These are phyloP conservation scores for Grifola frondosa DNA, from an alignment of 1,284 basidiomycete species.

Conservation along the genomic window DNA sequence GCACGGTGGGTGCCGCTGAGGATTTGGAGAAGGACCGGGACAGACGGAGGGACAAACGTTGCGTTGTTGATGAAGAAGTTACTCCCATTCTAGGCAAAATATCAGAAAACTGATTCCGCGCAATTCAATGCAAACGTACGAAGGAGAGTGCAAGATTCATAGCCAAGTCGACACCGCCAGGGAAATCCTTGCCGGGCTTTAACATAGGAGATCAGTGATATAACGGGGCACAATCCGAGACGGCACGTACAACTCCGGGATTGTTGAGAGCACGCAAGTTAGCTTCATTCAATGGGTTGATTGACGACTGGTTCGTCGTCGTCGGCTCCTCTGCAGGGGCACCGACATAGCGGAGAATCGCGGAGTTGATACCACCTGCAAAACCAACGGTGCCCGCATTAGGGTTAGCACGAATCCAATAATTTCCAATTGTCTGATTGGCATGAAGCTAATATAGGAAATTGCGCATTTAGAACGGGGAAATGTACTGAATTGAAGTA, in stretches of 20 bases:
- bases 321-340: constrained; percentile 44
- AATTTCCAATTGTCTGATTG: constrained; percentile 34
- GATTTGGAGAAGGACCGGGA: constrained; percentile 29
- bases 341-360: constrained; percentile 26
- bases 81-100: constrained; percentile 10
- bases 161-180: constrained; percentile 30
- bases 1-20: constrained; percentile 29
- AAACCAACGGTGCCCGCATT: constrained; percentile 27
- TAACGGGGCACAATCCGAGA: background rate
- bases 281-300: constrained; percentile 26
- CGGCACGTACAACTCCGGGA: constrained; percentile 10
- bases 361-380: constrained; percentile 37
- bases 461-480: background rate
- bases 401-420: constrained; percentile 42
- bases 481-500: too few relatives aligned
- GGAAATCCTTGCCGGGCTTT: constrained; percentile 26
- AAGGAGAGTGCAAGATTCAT: constrained; percentile 27
- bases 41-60: constrained; percentile 24
- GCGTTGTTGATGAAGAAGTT: constrained; percentile 29
- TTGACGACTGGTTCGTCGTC: constrained; percentile 28
- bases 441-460: constrained; percentile 23
- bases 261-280: constrained; percentile 17
- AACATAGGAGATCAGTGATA: background rate
- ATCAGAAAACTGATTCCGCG: background rate
- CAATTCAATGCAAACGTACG: constrained; percentile 24